A percentile compares a stretch with the other conserved stretches of the same genome.
phyloP scores from a whole-genome alignment of 768 basidiomycete species.

The Podaxis sp. region DNA sequence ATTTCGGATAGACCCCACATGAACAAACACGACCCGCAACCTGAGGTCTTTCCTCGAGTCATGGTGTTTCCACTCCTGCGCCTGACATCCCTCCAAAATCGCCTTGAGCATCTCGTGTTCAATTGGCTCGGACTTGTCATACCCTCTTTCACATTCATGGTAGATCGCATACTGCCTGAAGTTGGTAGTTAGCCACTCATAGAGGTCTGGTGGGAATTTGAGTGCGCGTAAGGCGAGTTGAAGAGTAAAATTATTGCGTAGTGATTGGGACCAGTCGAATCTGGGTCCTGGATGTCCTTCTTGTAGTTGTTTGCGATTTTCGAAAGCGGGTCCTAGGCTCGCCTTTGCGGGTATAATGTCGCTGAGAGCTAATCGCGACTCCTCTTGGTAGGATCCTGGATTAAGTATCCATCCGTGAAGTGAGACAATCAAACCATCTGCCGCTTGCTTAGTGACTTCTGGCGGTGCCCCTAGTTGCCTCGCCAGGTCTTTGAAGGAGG shows the following conservation, averaged over 20 bases:
- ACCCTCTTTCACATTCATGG: conserved; percentile 44
- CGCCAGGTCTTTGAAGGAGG: conserved; percentile 26
- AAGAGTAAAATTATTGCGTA: conserved; percentile 19
- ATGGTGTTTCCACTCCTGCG: conserved; percentile 8
- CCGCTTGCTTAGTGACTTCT: conserved; percentile 21
- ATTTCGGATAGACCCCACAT: conserved; percentile 53
- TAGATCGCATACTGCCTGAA: conserved; percentile 39
- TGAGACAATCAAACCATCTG: conserved; percentile 7
- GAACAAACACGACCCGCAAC: conserved; percentile 57
- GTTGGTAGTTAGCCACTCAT: conserved; percentile 42
- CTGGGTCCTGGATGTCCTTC: neutral
- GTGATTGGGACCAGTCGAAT: neutral
- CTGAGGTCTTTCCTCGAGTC: conserved; percentile 11
- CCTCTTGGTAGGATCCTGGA: neutral
- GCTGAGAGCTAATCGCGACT: conserved; percentile 8
- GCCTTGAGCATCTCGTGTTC: conserved; percentile 37
- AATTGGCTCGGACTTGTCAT: conserved; percentile 31
- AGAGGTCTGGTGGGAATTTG: conserved; percentile 46
- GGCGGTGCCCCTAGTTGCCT: conserved; percentile 41
- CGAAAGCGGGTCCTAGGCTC: conserved; percentile 1
- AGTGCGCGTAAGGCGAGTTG: conserved; percentile 44
- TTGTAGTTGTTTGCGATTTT: neutral
- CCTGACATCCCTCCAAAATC: conserved; percentile 14
- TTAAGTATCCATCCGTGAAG: conserved; percentile 14
- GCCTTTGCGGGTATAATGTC: conserved; percentile 4